A percentile compares a stretch with the other conserved stretches of the same genome.
Evolutionary conservation across 345 rosid species (phyloP).

Genomic region (Ceriops decandra): DNA sequence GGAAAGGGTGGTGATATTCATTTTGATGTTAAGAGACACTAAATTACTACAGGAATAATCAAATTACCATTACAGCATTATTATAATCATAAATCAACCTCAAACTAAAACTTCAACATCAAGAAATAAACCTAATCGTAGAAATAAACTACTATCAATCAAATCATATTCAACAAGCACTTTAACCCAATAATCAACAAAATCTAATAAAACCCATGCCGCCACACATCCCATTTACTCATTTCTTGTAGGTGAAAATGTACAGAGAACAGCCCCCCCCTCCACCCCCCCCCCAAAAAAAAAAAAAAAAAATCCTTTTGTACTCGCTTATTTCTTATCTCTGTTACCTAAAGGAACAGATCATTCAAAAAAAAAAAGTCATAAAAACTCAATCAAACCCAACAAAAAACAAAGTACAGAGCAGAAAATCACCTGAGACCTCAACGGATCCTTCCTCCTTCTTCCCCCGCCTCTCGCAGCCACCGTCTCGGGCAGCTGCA

Average conservation of each 20-base stretch:
- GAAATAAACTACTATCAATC: conserved; percentile 2
- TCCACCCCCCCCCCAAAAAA: not conserved
- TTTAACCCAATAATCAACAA: conserved; percentile 17
- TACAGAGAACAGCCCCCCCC: not conserved
- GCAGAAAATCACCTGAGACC: conserved; percentile 59
- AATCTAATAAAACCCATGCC: not conserved
- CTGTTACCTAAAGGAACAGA: not conserved
- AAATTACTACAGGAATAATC: not conserved
- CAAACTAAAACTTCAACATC: conserved; percentile 13
- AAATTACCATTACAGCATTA: not conserved
- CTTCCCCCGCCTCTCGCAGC: conserved; percentile 32
- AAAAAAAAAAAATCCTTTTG: no score
- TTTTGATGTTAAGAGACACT: not conserved
- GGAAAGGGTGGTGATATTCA: no score
- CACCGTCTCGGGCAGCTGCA: conserved; percentile 54
- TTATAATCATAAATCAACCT: not conserved
- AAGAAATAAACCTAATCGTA: conserved; percentile 21
- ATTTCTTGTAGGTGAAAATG: not conserved
- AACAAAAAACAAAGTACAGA: not conserved
- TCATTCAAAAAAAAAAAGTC: not conserved
- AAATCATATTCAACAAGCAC: conserved; percentile 12
- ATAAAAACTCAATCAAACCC: no score
- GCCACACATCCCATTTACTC: not conserved
- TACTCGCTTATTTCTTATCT: not conserved
- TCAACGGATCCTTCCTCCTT: conserved; percentile 36